Base-by-base conservation (phyloP, 805 yeast genomes). In the Maudiozyma barnettii region DNA sequence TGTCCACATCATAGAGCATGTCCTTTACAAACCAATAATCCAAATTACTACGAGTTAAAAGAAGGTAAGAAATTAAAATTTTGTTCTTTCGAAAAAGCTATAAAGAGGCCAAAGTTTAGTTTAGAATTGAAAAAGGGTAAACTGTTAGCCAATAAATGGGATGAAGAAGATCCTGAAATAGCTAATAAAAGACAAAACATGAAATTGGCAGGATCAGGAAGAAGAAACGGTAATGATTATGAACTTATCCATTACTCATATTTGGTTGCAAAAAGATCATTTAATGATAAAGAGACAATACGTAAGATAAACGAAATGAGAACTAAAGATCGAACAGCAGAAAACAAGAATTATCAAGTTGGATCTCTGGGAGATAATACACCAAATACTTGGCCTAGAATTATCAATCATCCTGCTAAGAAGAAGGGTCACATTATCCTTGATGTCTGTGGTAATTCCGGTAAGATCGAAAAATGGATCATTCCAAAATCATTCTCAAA, bases 1-100 rank as follows among this genome's bases (percentile, higher is more conserved):
- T 93, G 97, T 60, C 66, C 91, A 0, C 97, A 93, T 61, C 96
- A 88, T 57, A 77, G 81, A 12, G 75, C 71, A 53, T 90, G 97
- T 58, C 97, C 98, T 0, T 67, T 91, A 46, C 97, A 90, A 63
- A 72, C 79, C 30, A 81, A 83, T 13, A 83, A 83, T 44, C 86
- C 95, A 1, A 77, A 76, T 33, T 78, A 74, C 57, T 85, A 81
- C 59, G 70, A 71, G 37, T 74, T 71, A 40, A 67, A 70, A 14
- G 71, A 72, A 31, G 87, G 86, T 39, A 75, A 74, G 51, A 73
- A 79, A 49, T 69, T 84, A 45, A 76, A 76, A 47, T 87, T 89
- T 72, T 88, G 97, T 60, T 77, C 83, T 42, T 89, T 80, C 60
- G 76, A 75, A 45, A 82, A 84, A 48, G 73, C 77, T 20, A 80